Base-by-base conservation (phyloP, 345 rosid genomes). In the Gossypium arboreum region DNA sequence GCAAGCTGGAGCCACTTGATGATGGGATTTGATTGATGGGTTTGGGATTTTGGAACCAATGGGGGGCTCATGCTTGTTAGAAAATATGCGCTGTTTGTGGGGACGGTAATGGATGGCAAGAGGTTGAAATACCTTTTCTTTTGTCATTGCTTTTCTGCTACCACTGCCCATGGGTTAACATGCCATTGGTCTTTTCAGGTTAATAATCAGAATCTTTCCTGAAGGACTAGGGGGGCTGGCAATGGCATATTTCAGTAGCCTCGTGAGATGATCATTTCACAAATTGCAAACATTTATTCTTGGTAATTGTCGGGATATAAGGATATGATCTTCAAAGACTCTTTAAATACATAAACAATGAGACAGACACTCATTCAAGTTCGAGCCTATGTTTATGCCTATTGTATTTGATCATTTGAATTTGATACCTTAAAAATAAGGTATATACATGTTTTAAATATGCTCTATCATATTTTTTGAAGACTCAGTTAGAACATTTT, bases 1-100 rank as follows among this genome's bases (percentile, higher is more conserved):
- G 25, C 29, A 47, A 73, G 60, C 66, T 17, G 2, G 50, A 34
- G 81, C 62, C 61, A 44, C 29, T 7, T 67, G 64, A 55, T 60
- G 73, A 50, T 54, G 52, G 69, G 83, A 80, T 81, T 82, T 88
- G 92, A 88, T 86, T 86, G 92, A 86, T 88, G 82, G 85, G 84
- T 39, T 67, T 67, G 52, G 81, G 71, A 79, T 79, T 57, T 76
- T 84, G 88, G 85, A 88, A 88, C 83, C 79, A 60, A 73, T 70
- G 74, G 78, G 73, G 74, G 34, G 34, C 59, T 85, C 76, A 80
- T 79, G 78, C 70, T 74, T 29, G 76, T 55, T 3, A 56, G 57
- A 77, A 84, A 73, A 59, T 7, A 71, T 67, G 61, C 73, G 81
- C 79, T 73, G 57, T 86, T 54, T 57, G 87, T 83, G 84, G 89